Evolutionary conservation across 768 basidiomycete species (phyloP).

Genomic region (Tylopilus subfusipes): DNA sequence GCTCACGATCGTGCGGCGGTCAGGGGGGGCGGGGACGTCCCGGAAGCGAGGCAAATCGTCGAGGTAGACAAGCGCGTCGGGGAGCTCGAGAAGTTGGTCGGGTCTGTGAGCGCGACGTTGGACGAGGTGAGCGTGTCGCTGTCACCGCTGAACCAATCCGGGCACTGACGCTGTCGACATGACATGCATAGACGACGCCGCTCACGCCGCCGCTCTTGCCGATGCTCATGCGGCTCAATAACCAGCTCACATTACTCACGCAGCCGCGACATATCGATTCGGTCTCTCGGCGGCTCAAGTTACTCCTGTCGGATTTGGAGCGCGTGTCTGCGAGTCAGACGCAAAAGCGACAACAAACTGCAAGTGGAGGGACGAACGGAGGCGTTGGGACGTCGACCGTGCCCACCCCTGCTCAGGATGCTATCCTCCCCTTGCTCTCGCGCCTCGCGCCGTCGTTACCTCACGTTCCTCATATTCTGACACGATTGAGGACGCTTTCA

Average conservation of each 20-base stretch:
- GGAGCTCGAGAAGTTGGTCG: slow-evolving; percentile 78
- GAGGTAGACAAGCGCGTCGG: slow-evolving; percentile 84
- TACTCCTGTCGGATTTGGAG: slow-evolving; percentile 90
- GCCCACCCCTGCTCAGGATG: slow-evolving; percentile 46
- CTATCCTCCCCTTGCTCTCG: slow-evolving; percentile 63
- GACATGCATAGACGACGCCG: slow-evolving; percentile 54
- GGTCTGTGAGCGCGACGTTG: slow-evolving; percentile 70
- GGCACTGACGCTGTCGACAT: background rate
- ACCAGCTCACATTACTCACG: slow-evolving; percentile 82
- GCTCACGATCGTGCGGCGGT: background rate
- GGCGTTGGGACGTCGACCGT: slow-evolving; percentile 13
- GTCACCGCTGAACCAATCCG: background rate
- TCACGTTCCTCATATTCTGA: slow-evolving; percentile 86
- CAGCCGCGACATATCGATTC: slow-evolving; percentile 96
- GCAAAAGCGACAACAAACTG: slow-evolving; percentile 24
- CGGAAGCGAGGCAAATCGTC: slow-evolving; percentile 50
- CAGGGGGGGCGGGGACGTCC: slow-evolving; percentile 20
- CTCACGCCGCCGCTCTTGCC: slow-evolving; percentile 81
- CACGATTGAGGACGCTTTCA: slow-evolving; percentile 82
- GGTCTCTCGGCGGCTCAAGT: slow-evolving; percentile 88
- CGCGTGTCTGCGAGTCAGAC: slow-evolving; percentile 52
- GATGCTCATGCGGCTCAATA: slow-evolving; percentile 75
- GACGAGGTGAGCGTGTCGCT: slow-evolving; percentile 65
- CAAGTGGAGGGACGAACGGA: slow-evolving; percentile 1
- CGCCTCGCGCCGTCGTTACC: slow-evolving; percentile 71